phyloP scores from a whole-genome alignment of 164 flowering plant genomes.

The Vitis vinifera region ASM3070453v1 NC_081822.1:11553001-11553500 shows the following conservation, averaged over 20 bases:
- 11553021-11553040: conserved; percentile 8
- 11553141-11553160: conserved; percentile 34
- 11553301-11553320: conserved; percentile 31
- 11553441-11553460: conserved; percentile 8
- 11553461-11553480: conserved; percentile 1
- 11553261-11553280: conserved; percentile 21
- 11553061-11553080: conserved; percentile 12
- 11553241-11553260: conserved; percentile 65
- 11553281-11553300: conserved; percentile 20
- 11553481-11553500: conserved; percentile 9
- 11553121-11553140: conserved; percentile 40
- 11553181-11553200: conserved; percentile 29
- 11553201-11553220: conserved; percentile 17
- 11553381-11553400: conserved; percentile 23
- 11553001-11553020: conserved; percentile 14
- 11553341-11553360: conserved; percentile 26
- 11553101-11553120: conserved; percentile 29
- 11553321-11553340: conserved; percentile 29
- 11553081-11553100: conserved; percentile 2
- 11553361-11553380: conserved; percentile 23
- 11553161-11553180: conserved; percentile 32
- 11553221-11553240: conserved; percentile 31
- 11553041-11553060: conserved; percentile 28
- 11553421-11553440: conserved; percentile 33
- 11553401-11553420: conserved; percentile 26